These are phyloP conservation scores for Colletotrichum navitas DNA, from an alignment of 2,329 filamentous ascomycete species.

Conservation along the genomic window DNA sequence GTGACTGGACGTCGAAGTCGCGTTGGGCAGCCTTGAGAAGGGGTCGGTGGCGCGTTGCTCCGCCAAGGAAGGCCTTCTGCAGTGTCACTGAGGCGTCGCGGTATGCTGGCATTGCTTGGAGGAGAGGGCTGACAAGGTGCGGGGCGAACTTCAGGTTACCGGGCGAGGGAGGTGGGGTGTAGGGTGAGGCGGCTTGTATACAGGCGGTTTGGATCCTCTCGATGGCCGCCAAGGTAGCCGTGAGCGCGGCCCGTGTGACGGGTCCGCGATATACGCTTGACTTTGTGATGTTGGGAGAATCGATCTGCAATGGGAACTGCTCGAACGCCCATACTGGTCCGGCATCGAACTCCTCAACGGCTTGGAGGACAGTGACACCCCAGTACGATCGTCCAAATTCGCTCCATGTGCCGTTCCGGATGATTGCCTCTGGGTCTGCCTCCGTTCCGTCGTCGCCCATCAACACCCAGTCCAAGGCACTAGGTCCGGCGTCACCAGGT, in stretches of 20 bases:
- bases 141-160: slow-evolving; percentile 30
- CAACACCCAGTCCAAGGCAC: slow-evolving; percentile 57
- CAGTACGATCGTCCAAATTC: slow-evolving; percentile 53
- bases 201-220: slow-evolving; percentile 48
- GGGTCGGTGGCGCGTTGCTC: slow-evolving; percentile 52
- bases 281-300: slow-evolving; percentile 55
- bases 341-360: slow-evolving; percentile 57
- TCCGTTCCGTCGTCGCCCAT: slow-evolving; percentile 57
- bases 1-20: slow-evolving; percentile 52
- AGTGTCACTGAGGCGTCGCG: slow-evolving; percentile 48
- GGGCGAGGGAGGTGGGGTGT: slow-evolving; percentile 40
- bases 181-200: slow-evolving; percentile 27
- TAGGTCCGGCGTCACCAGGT: slow-evolving; percentile 57
- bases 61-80: slow-evolving; percentile 54
- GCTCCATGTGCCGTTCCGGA: slow-evolving; percentile 46
- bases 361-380: slow-evolving; percentile 56
- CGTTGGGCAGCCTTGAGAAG: slow-evolving; percentile 55
- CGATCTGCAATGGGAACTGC: slow-evolving; percentile 57
- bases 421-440: slow-evolving; percentile 47
- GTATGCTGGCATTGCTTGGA: slow-evolving; percentile 38
- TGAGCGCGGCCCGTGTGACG: slow-evolving; percentile 54
- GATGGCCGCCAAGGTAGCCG: slow-evolving; percentile 53
- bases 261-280: slow-evolving; percentile 56
- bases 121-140: slow-evolving; percentile 41
- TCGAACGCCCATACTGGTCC: slow-evolving; percentile 59